These are phyloP conservation scores for Claviceps capensis DNA, from an alignment of 2,329 filamentous ascomycete genomes.

Conservation along the genomic window DNA sequence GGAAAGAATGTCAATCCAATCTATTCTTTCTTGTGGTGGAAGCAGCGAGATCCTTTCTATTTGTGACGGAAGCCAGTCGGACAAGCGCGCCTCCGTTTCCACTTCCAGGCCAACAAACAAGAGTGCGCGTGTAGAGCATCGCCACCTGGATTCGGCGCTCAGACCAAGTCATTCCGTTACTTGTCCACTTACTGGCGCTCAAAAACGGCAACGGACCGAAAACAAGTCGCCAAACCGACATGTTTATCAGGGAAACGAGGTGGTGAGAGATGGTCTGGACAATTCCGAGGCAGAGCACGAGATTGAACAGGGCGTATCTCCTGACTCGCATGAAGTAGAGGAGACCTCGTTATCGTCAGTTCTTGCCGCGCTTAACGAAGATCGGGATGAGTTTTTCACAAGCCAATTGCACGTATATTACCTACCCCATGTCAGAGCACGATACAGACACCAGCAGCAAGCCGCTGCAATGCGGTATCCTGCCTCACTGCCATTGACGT, in stretches of 20 bases:
- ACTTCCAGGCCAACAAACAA: not conserved
- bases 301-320: not conserved
- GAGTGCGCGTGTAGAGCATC: not conserved
- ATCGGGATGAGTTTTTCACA: not conserved
- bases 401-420: not conserved
- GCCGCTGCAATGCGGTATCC: not conserved
- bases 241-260: not conserved
- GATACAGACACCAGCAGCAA: not conserved
- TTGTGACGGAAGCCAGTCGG: not conserved
- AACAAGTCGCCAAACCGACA: not conserved
- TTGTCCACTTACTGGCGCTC: not conserved
- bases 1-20: not conserved
- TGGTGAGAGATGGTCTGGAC: not conserved
- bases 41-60: not conserved
- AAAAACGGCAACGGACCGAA: not conserved
- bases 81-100: no score
- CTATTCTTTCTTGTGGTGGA: not conserved
- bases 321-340: not conserved
- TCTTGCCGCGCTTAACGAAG: not conserved
- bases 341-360: not conserved
- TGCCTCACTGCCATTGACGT: not conserved
- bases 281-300: not conserved
- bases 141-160: not conserved
- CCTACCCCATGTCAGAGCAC: not conserved
- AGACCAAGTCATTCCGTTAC: not conserved